Evolutionary conservation across 2,329 filamentous ascomycete species (phyloP), one percentile per base, ranked within the genome.

Genomic region (Coleophoma eucalyptorum): DNA sequence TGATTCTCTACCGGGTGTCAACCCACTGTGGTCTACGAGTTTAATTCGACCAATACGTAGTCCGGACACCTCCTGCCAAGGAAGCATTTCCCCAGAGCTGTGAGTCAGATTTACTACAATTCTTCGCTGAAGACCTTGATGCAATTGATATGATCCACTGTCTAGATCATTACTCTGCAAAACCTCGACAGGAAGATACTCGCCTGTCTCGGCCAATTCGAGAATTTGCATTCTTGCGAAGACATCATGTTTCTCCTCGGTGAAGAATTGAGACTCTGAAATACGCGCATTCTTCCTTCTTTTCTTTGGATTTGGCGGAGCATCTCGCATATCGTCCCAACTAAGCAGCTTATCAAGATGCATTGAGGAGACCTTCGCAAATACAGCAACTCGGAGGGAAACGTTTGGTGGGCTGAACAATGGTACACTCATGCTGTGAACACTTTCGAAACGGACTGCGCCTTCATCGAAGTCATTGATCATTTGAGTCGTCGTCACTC

Each of bases 251-350:
- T 91, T 87, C 66, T 97, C 94, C 67, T 97, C 90, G 0, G 86
- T 90, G 62, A 87, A 96, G 65, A 95, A 99, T 59, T 99, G 92
- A 0, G 89, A 87, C 67, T 99, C 94, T 12, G 90, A 86, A 57
- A 99, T 85, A 11, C 94, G 81, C 40, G 75, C 79, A 54, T 78
- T 67, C 42, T 73, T 81, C 5, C 73, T 67, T 51, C 74, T 77
- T 40, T 74, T 74, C 50, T 79, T 78, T 16, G 80, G 79, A 55
- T 81, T 79, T 3, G 79, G 78, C 46, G 84, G 76, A 16, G 81
- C 80, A 68, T 99, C 93, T 52, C 93, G 85, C 86, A 99, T 97
- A 62, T 97, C 94, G 66, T 99, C 94, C 94, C 94, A 99, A 71
- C 94, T 99, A 12, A 97, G 81, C 46, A 99, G 78, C 72, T 96